phyloP scores from a whole-genome alignment of 2,329 filamentous ascomycete species.

The Neofusicoccum ribis region DNA sequence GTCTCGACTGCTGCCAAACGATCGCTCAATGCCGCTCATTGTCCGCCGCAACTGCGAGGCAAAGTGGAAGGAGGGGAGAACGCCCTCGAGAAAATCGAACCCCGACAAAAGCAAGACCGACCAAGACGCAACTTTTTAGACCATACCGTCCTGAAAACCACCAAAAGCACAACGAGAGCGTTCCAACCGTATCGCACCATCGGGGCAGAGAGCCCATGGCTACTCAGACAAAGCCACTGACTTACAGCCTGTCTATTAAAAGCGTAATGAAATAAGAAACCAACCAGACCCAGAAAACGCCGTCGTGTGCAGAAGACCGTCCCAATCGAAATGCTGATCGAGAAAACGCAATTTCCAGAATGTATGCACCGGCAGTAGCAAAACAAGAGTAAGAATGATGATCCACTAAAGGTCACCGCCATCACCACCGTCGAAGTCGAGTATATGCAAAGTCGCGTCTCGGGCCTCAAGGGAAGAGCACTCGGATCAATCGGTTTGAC shows the following conservation, averaged over 20 bases:
- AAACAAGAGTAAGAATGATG: conserved; percentile 17
- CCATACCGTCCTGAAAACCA: not conserved
- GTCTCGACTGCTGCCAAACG: conserved; percentile 2
- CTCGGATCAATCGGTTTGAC: not conserved
- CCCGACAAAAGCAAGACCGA: not conserved
- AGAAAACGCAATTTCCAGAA: conserved; percentile 16
- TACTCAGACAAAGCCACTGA: conserved; percentile 15
- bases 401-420: conserved; percentile 9
- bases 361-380: conserved; percentile 10
- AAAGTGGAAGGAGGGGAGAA: conserved; percentile 4
- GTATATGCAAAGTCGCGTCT: not conserved
- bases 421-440: not conserved
- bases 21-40: conserved; percentile 15
- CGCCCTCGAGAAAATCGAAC: conserved; percentile 4
- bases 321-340: conserved; percentile 18
- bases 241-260: conserved; percentile 20
- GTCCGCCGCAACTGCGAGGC: not conserved
- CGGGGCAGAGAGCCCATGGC: not conserved
- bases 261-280: conserved; percentile 1
- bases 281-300: conserved; percentile 9
- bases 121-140: conserved; percentile 19
- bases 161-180: conserved; percentile 1
- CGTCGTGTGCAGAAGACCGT: conserved; percentile 15
- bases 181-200: conserved; percentile 13
- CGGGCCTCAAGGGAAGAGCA: conserved; percentile 1